A percentile compares a stretch with the other conserved stretches of the same genome.
Conservation (phyloP, 441 rosid genomes). For the Capsella rubella region DNA sequence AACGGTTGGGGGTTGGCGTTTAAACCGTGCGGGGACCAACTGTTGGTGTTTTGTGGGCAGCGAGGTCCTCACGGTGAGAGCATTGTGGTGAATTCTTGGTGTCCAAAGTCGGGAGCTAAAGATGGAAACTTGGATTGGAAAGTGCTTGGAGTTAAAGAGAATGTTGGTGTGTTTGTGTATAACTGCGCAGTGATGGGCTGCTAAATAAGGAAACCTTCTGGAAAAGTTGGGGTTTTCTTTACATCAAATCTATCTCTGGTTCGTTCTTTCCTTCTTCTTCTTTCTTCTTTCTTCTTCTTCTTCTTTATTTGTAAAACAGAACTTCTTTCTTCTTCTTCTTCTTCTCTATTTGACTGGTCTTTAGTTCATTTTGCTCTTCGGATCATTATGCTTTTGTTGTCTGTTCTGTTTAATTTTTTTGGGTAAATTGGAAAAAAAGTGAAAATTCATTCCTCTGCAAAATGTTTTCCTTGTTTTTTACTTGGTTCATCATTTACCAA, state of each 20-base stretch:
- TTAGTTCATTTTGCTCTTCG: conserved; percentile 21
- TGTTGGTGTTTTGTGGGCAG: conserved; percentile 63
- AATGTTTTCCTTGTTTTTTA: neutral
- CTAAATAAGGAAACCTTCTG: conserved; percentile 20
- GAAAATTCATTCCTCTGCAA: conserved; percentile 15
- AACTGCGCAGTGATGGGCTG: conserved; percentile 73
- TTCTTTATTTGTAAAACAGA: neutral
- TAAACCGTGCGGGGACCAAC: conserved; percentile 59
- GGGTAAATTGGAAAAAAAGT: conserved; percentile 6
- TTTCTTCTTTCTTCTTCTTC: neutral
- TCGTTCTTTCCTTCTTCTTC: neutral
- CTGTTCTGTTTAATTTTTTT: conserved; percentile 13
- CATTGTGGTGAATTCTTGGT: conserved; percentile 64
- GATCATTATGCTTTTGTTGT: conserved; percentile 4
- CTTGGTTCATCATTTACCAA: conserved; percentile 13
- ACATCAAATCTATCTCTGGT: conserved; percentile 29
- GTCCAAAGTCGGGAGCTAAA: conserved; percentile 54
- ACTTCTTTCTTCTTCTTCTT: neutral
- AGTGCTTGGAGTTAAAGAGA: conserved; percentile 60
- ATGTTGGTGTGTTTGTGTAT: conserved; percentile 65
- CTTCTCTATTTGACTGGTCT: conserved; percentile 4
- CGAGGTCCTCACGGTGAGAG: conserved; percentile 58
- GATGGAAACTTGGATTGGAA: conserved; percentile 65
- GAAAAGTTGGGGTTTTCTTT: neutral
- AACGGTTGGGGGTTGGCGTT: conserved; percentile 73